Percentiles rank a stretch among this genome's conserved stretches.
Evolutionary conservation across 805 yeast species (phyloP).

Genomic region (Ogataea dorogensis): DNA sequence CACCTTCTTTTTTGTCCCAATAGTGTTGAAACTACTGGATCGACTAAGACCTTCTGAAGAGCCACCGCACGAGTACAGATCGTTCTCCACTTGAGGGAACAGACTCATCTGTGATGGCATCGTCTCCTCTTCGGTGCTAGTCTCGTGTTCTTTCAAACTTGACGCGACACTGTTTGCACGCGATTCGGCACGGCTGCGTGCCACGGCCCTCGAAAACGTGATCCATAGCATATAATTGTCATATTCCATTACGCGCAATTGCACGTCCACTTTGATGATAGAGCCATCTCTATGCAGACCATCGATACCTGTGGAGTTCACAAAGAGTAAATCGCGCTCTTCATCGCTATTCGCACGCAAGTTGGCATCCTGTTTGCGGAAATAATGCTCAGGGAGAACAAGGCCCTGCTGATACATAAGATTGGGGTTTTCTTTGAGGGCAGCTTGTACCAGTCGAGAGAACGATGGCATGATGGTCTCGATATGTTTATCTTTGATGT

Average conservation of each 20-base stretch:
- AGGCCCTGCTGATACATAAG: conserved; percentile 55
- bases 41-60: conserved; percentile 29
- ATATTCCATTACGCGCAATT: conserved; percentile 64
- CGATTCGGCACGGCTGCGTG: conserved; percentile 2
- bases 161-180: conserved; percentile 1
- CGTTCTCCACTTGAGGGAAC: conserved; percentile 39
- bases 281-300: conserved; percentile 74
- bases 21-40: conserved; percentile 24
- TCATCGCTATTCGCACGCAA: conserved; percentile 27
- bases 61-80: conserved; percentile 30
- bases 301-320: conserved; percentile 62
- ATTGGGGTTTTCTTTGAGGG: conserved; percentile 40
- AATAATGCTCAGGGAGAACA: conserved; percentile 88
- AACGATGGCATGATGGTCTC: conserved; percentile 65
- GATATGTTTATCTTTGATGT: conserved; percentile 48
- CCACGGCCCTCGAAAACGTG: conserved; percentile 62
- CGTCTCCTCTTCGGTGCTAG: conserved; percentile 11
- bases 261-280: conserved; percentile 67
- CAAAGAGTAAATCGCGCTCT: conserved; percentile 51
- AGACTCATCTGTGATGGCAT: conserved; percentile 57
- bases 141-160: conserved; percentile 1
- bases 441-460: conserved; percentile 41
- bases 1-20: conserved; percentile 6
- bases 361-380: conserved; percentile 63
- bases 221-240: conserved; percentile 76